phyloP scores from a whole-genome alignment of 2,329 filamentous ascomycete species.

The Arthrobotrys pseudoclavata region DNA sequence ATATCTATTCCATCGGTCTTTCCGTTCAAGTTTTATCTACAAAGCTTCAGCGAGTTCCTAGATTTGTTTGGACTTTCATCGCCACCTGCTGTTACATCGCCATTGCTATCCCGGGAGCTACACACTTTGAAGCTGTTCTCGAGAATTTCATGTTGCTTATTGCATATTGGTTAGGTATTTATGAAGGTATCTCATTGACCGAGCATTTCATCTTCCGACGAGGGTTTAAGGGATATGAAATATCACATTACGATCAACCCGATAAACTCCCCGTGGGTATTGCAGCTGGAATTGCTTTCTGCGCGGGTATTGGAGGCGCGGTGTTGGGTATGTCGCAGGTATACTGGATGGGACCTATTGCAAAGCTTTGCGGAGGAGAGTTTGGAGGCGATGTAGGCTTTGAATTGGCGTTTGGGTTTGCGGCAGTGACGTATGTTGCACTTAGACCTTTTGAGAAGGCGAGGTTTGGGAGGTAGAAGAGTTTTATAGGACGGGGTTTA shows the following conservation, averaged over 20 bases:
- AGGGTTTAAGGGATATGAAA: conserved; percentile 73
- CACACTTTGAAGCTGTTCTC: conserved; percentile 75
- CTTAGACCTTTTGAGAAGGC: conserved; percentile 70
- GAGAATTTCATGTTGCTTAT: conserved; percentile 79
- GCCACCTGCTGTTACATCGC: conserved; percentile 76
- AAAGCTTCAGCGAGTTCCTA: conserved; percentile 74
- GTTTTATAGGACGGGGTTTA: not conserved
- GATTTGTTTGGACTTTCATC: conserved; percentile 77
- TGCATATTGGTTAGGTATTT: conserved; percentile 82
- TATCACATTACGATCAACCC: conserved; percentile 73
- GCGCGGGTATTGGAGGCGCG: conserved; percentile 75
- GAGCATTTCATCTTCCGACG: conserved; percentile 79
- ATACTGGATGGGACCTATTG: conserved; percentile 79
- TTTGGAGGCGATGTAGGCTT: conserved; percentile 71
- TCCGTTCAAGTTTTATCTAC: conserved; percentile 76
- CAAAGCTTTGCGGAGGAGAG: conserved; percentile 71
- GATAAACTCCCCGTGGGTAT: conserved; percentile 74
- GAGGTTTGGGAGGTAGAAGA: conserved; percentile 66
- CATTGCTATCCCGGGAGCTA: conserved; percentile 78
- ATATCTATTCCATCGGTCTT: conserved; percentile 78
- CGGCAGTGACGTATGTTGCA: conserved; percentile 70
- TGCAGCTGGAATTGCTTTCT: conserved; percentile 75
- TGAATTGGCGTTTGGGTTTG: conserved; percentile 76
- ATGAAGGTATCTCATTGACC: conserved; percentile 75
- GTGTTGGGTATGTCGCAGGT: conserved; percentile 78